These are phyloP conservation scores for Wickerhamiella nectarea DNA, from an alignment of 805 yeast genomes.

Conservation along the genomic window DNA sequence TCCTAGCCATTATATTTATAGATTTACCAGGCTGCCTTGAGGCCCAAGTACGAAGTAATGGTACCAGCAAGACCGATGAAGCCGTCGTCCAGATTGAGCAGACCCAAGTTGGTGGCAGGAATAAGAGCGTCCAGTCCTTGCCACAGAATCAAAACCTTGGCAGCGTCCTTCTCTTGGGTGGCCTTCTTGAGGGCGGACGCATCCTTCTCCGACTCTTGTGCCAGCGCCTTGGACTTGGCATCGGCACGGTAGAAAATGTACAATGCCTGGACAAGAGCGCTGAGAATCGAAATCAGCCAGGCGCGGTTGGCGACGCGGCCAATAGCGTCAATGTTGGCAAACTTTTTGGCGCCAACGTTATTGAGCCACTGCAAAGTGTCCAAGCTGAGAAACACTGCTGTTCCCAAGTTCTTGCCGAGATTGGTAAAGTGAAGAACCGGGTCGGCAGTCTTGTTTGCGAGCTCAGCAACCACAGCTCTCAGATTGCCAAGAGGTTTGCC, in stretches of 20 bases:
- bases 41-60: conserved; percentile 64
- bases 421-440: conserved; percentile 36
- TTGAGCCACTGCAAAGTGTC: conserved; percentile 27
- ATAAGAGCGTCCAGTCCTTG: conserved; percentile 62
- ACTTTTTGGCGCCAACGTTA: conserved; percentile 26
- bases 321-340: conserved; percentile 16
- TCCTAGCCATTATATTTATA: no score
- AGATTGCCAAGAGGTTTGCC: conserved; percentile 64
- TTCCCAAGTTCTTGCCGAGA: conserved; percentile 26
- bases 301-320: conserved; percentile 26
- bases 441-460: conserved; percentile 58
- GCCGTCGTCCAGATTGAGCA: conserved; percentile 57
- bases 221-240: conserved; percentile 23
- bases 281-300: conserved; percentile 63
- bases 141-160: conserved; percentile 42
- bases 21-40: conserved; percentile 24
- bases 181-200: conserved; percentile 30
- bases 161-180: conserved; percentile 30
- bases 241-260: conserved; percentile 38
- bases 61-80: conserved; percentile 74
- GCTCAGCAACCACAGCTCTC: conserved; percentile 51
- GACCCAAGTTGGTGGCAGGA: conserved; percentile 54
- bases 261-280: conserved; percentile 46
- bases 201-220: conserved; percentile 19
- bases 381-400: conserved; percentile 25